Evolutionary conservation across 305 asterid species (phyloP).

Genomic region (Rubia peregrina): DNA sequence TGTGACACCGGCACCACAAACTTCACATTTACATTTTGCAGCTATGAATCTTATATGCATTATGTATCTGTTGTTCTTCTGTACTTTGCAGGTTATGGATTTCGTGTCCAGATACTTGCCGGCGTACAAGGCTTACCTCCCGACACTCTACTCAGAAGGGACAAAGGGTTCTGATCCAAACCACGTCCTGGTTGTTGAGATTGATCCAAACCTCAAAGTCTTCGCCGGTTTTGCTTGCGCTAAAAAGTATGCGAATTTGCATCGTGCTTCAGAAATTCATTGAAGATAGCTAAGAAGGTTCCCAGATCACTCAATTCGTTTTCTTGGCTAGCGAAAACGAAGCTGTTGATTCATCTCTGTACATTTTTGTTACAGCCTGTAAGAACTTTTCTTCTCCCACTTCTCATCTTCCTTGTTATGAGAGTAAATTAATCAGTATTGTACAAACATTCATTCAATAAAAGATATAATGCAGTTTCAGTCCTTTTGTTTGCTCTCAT

Average conservation of each 20-base stretch:
- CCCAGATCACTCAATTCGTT: background rate
- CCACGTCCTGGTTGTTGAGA: slow-evolving; percentile 60
- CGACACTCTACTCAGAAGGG: slow-evolving; percentile 86
- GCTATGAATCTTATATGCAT: background rate
- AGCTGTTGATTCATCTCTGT: background rate
- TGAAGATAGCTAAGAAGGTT: background rate
- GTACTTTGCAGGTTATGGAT: slow-evolving; percentile 56
- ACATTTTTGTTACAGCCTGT: background rate
- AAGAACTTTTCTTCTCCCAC: background rate
- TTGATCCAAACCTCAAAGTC: too few relatives aligned
- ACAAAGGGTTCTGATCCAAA: slow-evolving; percentile 76
- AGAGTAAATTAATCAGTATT: background rate
- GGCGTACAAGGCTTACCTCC: slow-evolving; percentile 91
- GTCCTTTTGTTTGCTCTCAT: background rate
- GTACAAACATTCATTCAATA: background rate
- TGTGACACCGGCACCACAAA: slow-evolving; percentile 10
- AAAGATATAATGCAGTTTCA: background rate
- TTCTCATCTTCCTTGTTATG: background rate
- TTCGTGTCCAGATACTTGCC: slow-evolving; percentile 92
- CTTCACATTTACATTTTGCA: background rate
- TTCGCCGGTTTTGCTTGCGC: background rate
- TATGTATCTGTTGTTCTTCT: background rate
- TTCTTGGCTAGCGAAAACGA: background rate
- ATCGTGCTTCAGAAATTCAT: background rate
- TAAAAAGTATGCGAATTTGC: background rate